These are phyloP conservation scores for Elsinoe fawcettii DNA, from an alignment of 2,329 filamentous ascomycete species.

Conservation along the genomic window DNA sequence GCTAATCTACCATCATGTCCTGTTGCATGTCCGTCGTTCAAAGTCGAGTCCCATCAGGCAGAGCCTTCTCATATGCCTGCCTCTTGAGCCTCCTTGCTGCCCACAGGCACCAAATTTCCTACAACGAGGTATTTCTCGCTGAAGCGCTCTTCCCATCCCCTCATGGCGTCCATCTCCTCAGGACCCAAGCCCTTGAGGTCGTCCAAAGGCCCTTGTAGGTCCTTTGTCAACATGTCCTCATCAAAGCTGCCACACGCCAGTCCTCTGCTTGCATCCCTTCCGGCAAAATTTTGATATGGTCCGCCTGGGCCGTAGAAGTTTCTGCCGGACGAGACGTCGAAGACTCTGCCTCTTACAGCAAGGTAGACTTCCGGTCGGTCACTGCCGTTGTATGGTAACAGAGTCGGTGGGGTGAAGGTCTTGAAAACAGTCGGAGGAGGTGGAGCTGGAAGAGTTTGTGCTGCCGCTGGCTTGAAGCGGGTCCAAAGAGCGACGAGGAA, in stretches of 20 bases:
- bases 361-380: slow-evolving; percentile 72
- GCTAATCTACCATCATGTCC: not conserved
- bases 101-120: slow-evolving; percentile 67
- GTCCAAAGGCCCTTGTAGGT: slow-evolving; percentile 77
- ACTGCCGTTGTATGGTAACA: slow-evolving; percentile 78
- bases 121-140: slow-evolving; percentile 92
- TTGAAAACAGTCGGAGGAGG: slow-evolving; percentile 74
- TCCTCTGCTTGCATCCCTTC: slow-evolving; percentile 79
- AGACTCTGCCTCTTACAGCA: slow-evolving; percentile 82
- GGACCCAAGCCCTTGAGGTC: slow-evolving; percentile 60
- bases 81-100: slow-evolving; percentile 45
- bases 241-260: slow-evolving; percentile 90
- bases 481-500: slow-evolving; percentile 51
- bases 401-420: slow-evolving; percentile 71
- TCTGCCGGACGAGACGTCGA: slow-evolving; percentile 77
- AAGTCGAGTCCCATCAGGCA: too few relatives aligned
- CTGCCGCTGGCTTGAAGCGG: slow-evolving; percentile 42
- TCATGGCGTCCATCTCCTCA: slow-evolving; percentile 75
- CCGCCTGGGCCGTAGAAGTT: slow-evolving; percentile 97
- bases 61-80: slow-evolving; percentile 19
- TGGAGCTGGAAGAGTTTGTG: slow-evolving; percentile 44
- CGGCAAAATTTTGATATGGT: slow-evolving; percentile 93
- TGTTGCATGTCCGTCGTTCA: not conserved
- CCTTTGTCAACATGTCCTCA: slow-evolving; percentile 86
- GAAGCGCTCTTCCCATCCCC: slow-evolving; percentile 91